Evolutionary conservation across 2,329 filamentous ascomycete genomes (phyloP).

Genomic region (Exserohilum rostratum): DNA sequence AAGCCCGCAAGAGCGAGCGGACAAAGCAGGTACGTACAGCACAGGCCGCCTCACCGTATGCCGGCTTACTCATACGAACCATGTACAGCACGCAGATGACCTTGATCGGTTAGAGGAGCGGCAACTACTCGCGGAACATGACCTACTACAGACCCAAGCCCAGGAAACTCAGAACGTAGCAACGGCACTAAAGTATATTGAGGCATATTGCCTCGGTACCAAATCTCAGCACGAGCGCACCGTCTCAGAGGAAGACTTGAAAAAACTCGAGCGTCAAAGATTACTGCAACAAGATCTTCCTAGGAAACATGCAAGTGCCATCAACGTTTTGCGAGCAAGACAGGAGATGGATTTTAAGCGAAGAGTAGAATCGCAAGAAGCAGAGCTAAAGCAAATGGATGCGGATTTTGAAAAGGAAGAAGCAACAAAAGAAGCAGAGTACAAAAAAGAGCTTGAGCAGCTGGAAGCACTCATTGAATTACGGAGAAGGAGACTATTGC

Average conservation of each 20-base stretch:
- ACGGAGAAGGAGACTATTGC: constrained; percentile 40
- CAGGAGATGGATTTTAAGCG: constrained; percentile 50
- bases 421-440: constrained; percentile 39
- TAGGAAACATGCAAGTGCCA: constrained; percentile 52
- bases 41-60: not conserved
- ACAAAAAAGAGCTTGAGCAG: constrained; percentile 41
- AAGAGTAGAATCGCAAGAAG: constrained; percentile 48
- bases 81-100: constrained; percentile 43
- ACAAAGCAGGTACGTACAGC: constrained; percentile 36
- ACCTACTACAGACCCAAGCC: constrained; percentile 50
- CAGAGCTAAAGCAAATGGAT: constrained; percentile 47
- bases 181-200: constrained; percentile 56
- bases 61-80: constrained; percentile 25
- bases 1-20: constrained; percentile 27
- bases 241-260: constrained; percentile 54
- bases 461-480: constrained; percentile 42
- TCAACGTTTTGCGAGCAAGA: constrained; percentile 55
- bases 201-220: constrained; percentile 54
- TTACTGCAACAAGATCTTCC: constrained; percentile 48
- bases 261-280: constrained; percentile 52
- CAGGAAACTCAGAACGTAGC: constrained; percentile 52
- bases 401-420: constrained; percentile 43
- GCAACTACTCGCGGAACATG: constrained; percentile 52
- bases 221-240: constrained; percentile 32
- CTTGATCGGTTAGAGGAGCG: constrained; percentile 53